Percentiles rank a stretch among this genome's conserved stretches.
These are phyloP conservation scores for Hanseniaspora guilliermondii DNA, from an alignment of 805 yeast genomes.

Conservation along the genomic window DNA sequence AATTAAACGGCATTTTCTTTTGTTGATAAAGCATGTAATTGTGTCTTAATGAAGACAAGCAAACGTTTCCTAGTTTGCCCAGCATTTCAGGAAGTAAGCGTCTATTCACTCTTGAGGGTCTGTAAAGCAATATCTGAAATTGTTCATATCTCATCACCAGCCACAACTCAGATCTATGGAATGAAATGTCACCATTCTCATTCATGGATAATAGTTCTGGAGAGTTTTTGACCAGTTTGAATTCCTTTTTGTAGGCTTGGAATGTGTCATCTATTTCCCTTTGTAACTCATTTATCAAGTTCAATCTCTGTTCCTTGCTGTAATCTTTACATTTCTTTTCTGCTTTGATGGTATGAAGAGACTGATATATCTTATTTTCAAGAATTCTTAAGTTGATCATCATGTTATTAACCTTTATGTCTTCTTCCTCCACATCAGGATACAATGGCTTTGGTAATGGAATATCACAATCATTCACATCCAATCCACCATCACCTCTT, in stretches of 20 bases:
- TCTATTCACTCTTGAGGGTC: conserved; percentile 40
- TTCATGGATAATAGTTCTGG: not conserved
- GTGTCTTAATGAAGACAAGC: conserved; percentile 35
- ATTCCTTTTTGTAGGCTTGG: conserved; percentile 20
- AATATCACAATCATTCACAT: conserved; percentile 40
- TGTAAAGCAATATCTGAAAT: conserved; percentile 34
- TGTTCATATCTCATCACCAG: conserved; percentile 35
- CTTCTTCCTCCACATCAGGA: conserved; percentile 31
- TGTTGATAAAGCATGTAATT: conserved; percentile 36
- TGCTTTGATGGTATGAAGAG: conserved; percentile 36
- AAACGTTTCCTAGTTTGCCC: conserved; percentile 34
- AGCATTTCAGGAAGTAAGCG: conserved; percentile 32
- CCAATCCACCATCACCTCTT: conserved; percentile 34
- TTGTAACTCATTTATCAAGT: conserved; percentile 27
- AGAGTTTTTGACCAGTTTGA: conserved; percentile 18
- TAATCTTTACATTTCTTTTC: conserved; percentile 24
- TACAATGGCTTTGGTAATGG: conserved; percentile 32
- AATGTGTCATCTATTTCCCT: conserved; percentile 26
- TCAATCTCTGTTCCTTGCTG: conserved; percentile 25
- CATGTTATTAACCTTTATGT: conserved; percentile 31
- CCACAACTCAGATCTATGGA: conserved; percentile 29
- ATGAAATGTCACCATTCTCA: conserved; percentile 21
- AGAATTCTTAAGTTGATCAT: conserved; percentile 35
- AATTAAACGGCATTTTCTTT: conserved; percentile 35
- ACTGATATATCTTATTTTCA: conserved; percentile 36